These are phyloP conservation scores for Coleophoma crateriformis DNA, from an alignment of 2,329 filamentous ascomycete genomes.

Conservation along the genomic window DNA sequence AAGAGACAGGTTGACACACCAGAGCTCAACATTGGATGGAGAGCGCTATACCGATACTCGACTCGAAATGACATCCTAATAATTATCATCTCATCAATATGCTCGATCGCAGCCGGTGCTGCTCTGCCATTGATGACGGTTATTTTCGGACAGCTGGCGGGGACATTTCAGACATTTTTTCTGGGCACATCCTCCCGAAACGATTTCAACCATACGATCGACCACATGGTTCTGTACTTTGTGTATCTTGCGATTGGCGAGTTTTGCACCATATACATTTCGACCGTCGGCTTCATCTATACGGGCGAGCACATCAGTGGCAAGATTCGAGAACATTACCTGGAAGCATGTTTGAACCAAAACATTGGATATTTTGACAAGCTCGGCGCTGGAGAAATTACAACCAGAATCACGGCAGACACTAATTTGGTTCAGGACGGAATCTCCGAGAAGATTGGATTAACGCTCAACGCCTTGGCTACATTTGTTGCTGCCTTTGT, in stretches of 20 bases:
- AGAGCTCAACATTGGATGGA: slow-evolving; percentile 56
- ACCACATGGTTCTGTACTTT: slow-evolving; percentile 70
- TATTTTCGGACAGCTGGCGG: slow-evolving; percentile 72
- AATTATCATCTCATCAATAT: slow-evolving; percentile 42
- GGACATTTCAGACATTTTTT: slow-evolving; percentile 59
- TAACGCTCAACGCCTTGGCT: slow-evolving; percentile 70
- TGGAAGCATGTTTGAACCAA: slow-evolving; percentile 77
- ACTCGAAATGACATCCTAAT: slow-evolving; percentile 44
- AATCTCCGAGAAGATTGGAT: slow-evolving; percentile 81
- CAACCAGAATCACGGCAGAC: slow-evolving; percentile 88
- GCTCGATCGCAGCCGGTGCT: slow-evolving; percentile 52
- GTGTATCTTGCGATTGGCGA: slow-evolving; percentile 79
- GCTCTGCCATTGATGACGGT: slow-evolving; percentile 51
- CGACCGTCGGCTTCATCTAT: slow-evolving; percentile 87
- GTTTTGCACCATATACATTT: slow-evolving; percentile 72
- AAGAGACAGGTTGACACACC: slow-evolving; percentile 63
- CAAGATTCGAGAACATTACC: slow-evolving; percentile 77
- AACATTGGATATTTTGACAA: slow-evolving; percentile 95
- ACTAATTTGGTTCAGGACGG: slow-evolving; percentile 92
- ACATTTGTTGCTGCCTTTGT: slow-evolving; percentile 87
- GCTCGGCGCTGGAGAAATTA: slow-evolving; percentile 86
- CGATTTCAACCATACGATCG: slow-evolving; percentile 55
- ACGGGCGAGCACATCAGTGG: slow-evolving; percentile 73
- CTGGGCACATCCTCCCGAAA: slow-evolving; percentile 37
- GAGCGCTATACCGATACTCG: slow-evolving; percentile 52